A percentile compares a stretch with the other conserved stretches of the same genome.
These are phyloP conservation scores for Trypanosoma mega DNA, from an alignment of 208 protist genomes.

Conservation along the genomic window DNA sequence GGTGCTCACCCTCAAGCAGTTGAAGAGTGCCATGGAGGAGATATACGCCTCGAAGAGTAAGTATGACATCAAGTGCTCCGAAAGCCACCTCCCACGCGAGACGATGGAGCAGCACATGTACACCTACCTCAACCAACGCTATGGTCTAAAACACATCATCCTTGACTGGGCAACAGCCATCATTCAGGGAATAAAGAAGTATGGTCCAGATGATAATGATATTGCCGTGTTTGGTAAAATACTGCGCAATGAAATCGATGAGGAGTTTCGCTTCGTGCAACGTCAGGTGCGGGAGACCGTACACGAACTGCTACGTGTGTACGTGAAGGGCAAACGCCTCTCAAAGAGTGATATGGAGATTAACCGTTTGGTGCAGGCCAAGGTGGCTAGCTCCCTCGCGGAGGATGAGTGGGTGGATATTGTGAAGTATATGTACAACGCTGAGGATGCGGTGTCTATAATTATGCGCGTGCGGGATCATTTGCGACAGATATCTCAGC, in stretches of 20 bases:
- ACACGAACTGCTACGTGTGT: slow-evolving; percentile 68
- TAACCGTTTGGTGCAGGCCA: slow-evolving; percentile 44
- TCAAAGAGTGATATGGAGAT: slow-evolving; percentile 55
- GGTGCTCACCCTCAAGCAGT: slow-evolving; percentile 66
- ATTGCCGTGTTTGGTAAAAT: slow-evolving; percentile 91
- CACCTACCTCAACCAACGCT: slow-evolving; percentile 90
- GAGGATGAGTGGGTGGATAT: slow-evolving; percentile 85
- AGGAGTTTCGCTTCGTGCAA: slow-evolving; percentile 92
- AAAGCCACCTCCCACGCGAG: slow-evolving; percentile 71
- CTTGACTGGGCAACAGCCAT: slow-evolving; percentile 79
- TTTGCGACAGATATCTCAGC: slow-evolving; percentile 37
- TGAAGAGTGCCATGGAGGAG: slow-evolving; percentile 82
- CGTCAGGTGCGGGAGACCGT: slow-evolving; percentile 82
- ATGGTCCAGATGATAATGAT: slow-evolving; percentile 80
- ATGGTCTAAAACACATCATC: slow-evolving; percentile 85
- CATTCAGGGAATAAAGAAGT: slow-evolving; percentile 65
- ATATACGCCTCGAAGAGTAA: slow-evolving; percentile 89
- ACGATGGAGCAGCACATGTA: slow-evolving; percentile 95
- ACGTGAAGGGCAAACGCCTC: slow-evolving; percentile 55
- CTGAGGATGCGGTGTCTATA: slow-evolving; percentile 60
- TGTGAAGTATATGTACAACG: slow-evolving; percentile 91
- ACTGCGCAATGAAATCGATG: slow-evolving; percentile 90
- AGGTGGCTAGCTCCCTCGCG: slow-evolving; percentile 41
- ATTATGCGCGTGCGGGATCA: slow-evolving; percentile 58
- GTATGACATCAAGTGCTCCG: slow-evolving; percentile 84